Conservation (phyloP, 164 flowering plant genomes). For the Tetracentron sinense region DNA sequence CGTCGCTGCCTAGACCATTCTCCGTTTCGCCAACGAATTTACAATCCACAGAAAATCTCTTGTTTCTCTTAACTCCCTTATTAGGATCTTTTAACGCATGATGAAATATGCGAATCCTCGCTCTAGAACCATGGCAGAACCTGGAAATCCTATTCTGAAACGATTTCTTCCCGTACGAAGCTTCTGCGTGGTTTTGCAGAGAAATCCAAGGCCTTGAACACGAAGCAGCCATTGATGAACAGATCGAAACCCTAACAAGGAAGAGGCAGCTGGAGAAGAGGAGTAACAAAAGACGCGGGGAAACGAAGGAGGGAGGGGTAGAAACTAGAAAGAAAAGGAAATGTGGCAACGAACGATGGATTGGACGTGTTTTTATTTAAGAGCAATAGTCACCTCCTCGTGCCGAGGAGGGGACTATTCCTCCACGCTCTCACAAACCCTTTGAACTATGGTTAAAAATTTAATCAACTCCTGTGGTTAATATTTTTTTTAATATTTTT, state of each 20-base stretch:
- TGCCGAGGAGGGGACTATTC: too few species aligned
- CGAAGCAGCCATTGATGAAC: background rate
- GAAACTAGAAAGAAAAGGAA: too few species aligned
- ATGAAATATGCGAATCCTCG: background rate
- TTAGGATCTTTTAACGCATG: background rate
- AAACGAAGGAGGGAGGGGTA: too few species aligned
- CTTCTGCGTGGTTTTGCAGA: background rate
- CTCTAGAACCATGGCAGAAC: background rate
- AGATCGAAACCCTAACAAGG: background rate
- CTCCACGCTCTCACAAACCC: too few species aligned
- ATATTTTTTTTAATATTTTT: too few species aligned
- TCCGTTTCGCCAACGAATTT: constrained; percentile 25
- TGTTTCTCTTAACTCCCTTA: background rate
- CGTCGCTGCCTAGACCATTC: constrained; percentile 13
- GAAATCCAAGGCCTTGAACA: background rate
- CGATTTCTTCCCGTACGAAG: background rate
- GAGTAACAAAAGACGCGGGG: too few species aligned
- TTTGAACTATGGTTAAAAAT: too few species aligned
- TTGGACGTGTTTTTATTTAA: too few species aligned
- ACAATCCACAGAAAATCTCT: constrained; percentile 8
- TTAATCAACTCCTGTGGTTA: too few species aligned
- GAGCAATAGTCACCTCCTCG: too few species aligned
- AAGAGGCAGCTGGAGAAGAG: too few species aligned
- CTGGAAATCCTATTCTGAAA: background rate
- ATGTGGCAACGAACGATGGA: too few species aligned